Percentiles rank a stretch among this genome's conserved stretches.
Conservation (phyloP, 805 yeast genomes). For the Metschnikowia arizonensis region DNA sequence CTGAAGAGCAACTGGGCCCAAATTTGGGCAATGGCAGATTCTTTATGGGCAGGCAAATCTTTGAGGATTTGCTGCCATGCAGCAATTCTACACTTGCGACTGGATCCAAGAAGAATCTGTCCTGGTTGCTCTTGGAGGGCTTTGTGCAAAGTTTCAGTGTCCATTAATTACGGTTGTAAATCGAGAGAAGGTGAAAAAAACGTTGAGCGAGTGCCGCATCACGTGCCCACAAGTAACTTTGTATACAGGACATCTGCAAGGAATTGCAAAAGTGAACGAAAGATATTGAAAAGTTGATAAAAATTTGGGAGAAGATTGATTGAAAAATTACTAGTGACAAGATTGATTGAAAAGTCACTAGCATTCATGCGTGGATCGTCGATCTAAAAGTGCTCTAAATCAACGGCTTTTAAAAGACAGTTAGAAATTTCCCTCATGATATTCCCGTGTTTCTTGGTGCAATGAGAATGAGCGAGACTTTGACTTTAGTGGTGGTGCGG, state of each 20-base stretch:
- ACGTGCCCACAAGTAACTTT: background rate
- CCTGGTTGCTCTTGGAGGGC: slow-evolving; percentile 19
- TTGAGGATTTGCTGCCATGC: slow-evolving; percentile 28
- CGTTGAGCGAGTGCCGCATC: background rate
- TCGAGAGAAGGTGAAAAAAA: slow-evolving; percentile 4
- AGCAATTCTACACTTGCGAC: slow-evolving; percentile 32
- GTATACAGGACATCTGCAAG: no score
- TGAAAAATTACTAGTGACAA: no score
- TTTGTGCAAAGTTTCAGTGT: slow-evolving; percentile 9
- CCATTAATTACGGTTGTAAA: background rate
- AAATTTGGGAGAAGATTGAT: background rate
- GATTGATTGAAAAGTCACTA: no score
- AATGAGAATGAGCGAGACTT: no score
- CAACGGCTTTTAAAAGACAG: no score
- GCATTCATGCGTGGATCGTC: no score
- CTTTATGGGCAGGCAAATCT: slow-evolving; percentile 18
- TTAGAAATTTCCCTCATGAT: no score
- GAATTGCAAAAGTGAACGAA: no score
- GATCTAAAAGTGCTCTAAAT: no score
- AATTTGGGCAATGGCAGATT: slow-evolving; percentile 17
- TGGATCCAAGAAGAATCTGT: slow-evolving; percentile 29
- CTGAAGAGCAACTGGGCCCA: slow-evolving; percentile 35
- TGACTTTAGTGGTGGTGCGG: slow-evolving; percentile 1
- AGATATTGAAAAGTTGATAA: no score
- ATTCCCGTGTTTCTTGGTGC: no score